These are phyloP conservation scores for Candida takata DNA, from an alignment of 805 yeast genomes.

Conservation along the genomic window DNA sequence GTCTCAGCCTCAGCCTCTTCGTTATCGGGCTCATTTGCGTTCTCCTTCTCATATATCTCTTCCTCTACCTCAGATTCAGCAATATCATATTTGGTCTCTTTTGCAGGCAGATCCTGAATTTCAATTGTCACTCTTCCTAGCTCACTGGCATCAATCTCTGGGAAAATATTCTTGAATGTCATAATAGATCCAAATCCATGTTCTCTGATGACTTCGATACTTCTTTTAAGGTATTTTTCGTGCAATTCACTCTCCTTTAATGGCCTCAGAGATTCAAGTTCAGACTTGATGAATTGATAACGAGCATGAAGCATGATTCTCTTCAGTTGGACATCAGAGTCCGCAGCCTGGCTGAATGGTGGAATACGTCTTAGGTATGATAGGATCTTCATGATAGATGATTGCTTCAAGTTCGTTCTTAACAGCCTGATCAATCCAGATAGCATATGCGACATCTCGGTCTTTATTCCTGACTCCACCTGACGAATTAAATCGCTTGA, in stretches of 20 bases:
- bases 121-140: slow-evolving; percentile 12
- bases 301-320: slow-evolving; percentile 62
- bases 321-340: slow-evolving; percentile 33
- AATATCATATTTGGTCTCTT: not conserved
- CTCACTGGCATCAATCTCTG: slow-evolving; percentile 26
- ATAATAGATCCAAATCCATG: slow-evolving; percentile 68
- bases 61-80: not conserved
- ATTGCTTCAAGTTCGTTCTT: slow-evolving; percentile 69
- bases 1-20: not conserved
- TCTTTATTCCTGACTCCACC: slow-evolving; percentile 44
- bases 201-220: slow-evolving; percentile 80
- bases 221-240: slow-evolving; percentile 65
- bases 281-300: slow-evolving; percentile 56
- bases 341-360: slow-evolving; percentile 32
- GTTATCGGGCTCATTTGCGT: not conserved
- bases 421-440: slow-evolving; percentile 61
- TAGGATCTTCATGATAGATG: slow-evolving; percentile 70
- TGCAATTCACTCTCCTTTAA: slow-evolving; percentile 43
- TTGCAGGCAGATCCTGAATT: not conserved
- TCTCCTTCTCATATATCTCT: slow-evolving; percentile 1
- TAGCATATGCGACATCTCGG: slow-evolving; percentile 60
- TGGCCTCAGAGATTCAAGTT: slow-evolving; percentile 51
- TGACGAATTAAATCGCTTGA: slow-evolving; percentile 43
- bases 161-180: slow-evolving; percentile 58
- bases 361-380: slow-evolving; percentile 68